Evolutionary conservation across 805 yeast species (phyloP).

Genomic region (Wickerhamomyces rabaulensis): DNA sequence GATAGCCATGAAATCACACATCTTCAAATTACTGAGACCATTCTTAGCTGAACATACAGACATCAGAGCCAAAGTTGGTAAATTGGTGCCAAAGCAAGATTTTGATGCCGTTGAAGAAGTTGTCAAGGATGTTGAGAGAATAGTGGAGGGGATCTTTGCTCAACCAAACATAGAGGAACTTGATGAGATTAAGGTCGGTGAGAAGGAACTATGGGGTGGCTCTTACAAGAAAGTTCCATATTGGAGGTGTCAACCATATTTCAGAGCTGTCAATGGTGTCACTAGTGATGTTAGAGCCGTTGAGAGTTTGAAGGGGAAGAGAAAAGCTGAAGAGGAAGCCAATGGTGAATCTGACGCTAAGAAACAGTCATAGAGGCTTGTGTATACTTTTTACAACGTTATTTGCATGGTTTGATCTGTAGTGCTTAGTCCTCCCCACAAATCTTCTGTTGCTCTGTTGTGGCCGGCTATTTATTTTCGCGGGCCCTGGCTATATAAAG

Average conservation of each 20-base stretch:
- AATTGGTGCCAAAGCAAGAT: slow-evolving; percentile 36
- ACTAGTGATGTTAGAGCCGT: slow-evolving; percentile 39
- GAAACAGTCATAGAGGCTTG: slow-evolving; percentile 8
- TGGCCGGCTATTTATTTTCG: too few species aligned
- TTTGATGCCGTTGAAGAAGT: slow-evolving; percentile 47
- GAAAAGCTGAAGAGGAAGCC: slow-evolving; percentile 9
- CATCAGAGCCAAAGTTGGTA: slow-evolving; percentile 68
- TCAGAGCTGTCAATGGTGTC: slow-evolving; percentile 82
- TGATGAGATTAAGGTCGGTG: slow-evolving; percentile 55
- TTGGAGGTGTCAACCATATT: slow-evolving; percentile 96
- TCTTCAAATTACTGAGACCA: slow-evolving; percentile 81
- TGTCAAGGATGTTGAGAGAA: slow-evolving; percentile 60
- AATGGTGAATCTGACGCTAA: neutral
- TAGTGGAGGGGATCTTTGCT: slow-evolving; percentile 52
- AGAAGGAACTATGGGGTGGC: slow-evolving; percentile 70
- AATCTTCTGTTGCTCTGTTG: too few species aligned
- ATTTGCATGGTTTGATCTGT: too few species aligned
- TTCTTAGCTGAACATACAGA: slow-evolving; percentile 75
- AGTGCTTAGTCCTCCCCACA: too few species aligned
- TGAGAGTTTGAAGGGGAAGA: slow-evolving; percentile 21
- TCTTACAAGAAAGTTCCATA: slow-evolving; percentile 76
- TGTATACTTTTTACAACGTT: neutral
- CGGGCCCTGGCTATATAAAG: too few species aligned
- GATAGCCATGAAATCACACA: slow-evolving; percentile 85
- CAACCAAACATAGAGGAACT: slow-evolving; percentile 45